phyloP scores from a whole-genome alignment of 2,329 filamentous ascomycete genomes.

The Ophiocordyceps robertsii region DNA sequence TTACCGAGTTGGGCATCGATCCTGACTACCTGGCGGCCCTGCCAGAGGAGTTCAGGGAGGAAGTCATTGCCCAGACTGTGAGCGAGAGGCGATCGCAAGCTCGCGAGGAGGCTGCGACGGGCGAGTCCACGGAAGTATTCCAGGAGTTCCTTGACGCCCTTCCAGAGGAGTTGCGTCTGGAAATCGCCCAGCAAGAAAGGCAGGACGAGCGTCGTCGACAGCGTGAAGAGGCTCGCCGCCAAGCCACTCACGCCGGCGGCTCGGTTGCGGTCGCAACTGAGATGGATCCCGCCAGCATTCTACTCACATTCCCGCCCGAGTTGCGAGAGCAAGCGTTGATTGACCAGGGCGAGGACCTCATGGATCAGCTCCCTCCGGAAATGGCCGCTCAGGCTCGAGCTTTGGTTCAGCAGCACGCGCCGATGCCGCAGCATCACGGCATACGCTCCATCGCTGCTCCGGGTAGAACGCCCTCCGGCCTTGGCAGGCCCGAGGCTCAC shows the following conservation, averaged over 20 bases:
- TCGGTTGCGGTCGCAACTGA: slow-evolving; percentile 46
- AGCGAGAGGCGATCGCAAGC: slow-evolving; percentile 72
- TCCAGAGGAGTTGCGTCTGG: slow-evolving; percentile 76
- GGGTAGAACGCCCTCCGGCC: slow-evolving; percentile 15
- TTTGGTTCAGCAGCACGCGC: slow-evolving; percentile 32
- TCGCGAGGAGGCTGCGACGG: slow-evolving; percentile 49
- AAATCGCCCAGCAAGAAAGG: slow-evolving; percentile 83
- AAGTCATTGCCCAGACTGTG: slow-evolving; percentile 86
- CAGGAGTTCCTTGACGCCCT: slow-evolving; percentile 89
- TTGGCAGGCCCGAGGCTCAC: slow-evolving; percentile 7
- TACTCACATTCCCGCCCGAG: slow-evolving; percentile 75
- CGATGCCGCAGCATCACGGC: slow-evolving; percentile 13
- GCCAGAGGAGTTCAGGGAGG: slow-evolving; percentile 91
- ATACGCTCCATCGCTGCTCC: slow-evolving; percentile 15
- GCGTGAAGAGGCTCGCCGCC: slow-evolving; percentile 65
- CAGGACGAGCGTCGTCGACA: slow-evolving; percentile 79
- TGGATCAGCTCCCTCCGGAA: slow-evolving; percentile 73
- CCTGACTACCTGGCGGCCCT: slow-evolving; percentile 89
- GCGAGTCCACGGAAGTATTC: slow-evolving; percentile 73
- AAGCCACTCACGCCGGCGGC: slow-evolving; percentile 40
- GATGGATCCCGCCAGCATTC: slow-evolving; percentile 86
- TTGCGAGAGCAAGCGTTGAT: slow-evolving; percentile 78
- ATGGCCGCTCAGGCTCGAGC: slow-evolving; percentile 77
- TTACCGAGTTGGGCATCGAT: slow-evolving; percentile 90
- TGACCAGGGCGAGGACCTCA: slow-evolving; percentile 80